Evolutionary conservation across 331 rosid species (phyloP).

Genomic region (Arachis monticola): DNA sequence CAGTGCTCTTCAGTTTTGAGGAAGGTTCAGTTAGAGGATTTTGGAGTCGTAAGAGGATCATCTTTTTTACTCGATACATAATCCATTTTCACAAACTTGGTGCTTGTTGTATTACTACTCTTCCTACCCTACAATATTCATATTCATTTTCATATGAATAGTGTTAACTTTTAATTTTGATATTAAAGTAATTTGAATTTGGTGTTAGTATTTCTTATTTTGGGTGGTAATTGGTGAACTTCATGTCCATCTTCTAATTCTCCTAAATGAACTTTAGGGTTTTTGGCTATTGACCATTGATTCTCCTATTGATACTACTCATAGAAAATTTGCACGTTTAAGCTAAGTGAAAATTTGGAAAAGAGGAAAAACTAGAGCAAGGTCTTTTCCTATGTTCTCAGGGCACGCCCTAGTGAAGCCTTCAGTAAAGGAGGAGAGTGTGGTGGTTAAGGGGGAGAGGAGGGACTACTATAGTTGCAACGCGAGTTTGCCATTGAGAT

Average conservation of each 20-base stretch:
- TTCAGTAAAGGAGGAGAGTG: too few relatives aligned
- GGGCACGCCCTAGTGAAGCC: too few relatives aligned
- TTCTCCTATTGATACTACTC: background rate
- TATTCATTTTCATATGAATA: background rate
- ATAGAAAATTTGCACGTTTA: background rate
- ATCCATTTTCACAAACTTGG: conserved; percentile 34
- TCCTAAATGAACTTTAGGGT: conserved; percentile 61
- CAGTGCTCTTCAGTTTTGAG: conserved; percentile 52
- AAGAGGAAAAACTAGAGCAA: background rate
- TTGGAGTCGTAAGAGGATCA: conserved; percentile 38
- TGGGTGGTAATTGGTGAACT: conserved; percentile 44
- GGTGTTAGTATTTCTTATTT: conserved; percentile 34
- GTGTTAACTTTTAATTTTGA: too few relatives aligned
- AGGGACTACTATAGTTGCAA: too few relatives aligned
- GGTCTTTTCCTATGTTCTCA: background rate
- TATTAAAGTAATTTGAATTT: too few relatives aligned
- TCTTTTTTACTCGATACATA: background rate
- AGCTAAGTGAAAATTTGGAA: background rate
- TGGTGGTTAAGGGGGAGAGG: too few relatives aligned
- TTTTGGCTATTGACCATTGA: background rate
- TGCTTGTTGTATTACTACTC: conserved; percentile 1
- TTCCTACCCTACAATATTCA: conserved; percentile 48
- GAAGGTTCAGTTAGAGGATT: conserved; percentile 47
- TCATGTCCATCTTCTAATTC: conserved; percentile 53
- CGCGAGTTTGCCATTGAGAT: too few relatives aligned